phyloP scores from a whole-genome alignment of 768 basidiomycete genomes.

The button mushroom (Agaricus bisporus) region DNA sequence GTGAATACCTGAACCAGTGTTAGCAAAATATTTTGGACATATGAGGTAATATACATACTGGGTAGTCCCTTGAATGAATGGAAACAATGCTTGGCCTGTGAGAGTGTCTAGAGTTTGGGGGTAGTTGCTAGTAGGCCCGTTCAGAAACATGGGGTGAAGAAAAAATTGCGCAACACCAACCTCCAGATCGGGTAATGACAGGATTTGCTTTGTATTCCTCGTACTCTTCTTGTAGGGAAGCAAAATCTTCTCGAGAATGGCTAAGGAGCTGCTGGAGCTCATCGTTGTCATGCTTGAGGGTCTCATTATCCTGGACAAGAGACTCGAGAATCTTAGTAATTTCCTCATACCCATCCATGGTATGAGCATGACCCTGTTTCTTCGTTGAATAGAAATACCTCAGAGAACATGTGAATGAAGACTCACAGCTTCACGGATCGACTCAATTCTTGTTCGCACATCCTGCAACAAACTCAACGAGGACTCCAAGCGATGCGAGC shows the following conservation, averaged over 20 bases:
- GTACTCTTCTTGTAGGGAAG: conserved; percentile 62
- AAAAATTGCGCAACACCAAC: conserved; percentile 23
- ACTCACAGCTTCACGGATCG: conserved; percentile 54
- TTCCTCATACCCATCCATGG: conserved; percentile 47
- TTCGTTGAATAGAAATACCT: conserved; percentile 12
- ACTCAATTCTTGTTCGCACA: conserved; percentile 56
- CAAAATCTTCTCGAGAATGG: conserved; percentile 74
- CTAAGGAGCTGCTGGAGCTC: conserved; percentile 71
- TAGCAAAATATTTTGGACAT: background rate
- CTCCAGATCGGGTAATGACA: conserved; percentile 32
- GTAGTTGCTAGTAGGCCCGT: conserved; percentile 25
- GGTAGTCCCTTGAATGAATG: conserved; percentile 29
- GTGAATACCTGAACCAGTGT: background rate
- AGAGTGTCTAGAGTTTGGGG: conserved; percentile 35
- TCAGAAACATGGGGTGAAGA: background rate
- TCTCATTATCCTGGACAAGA: conserved; percentile 83
- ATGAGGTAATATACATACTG: conserved; percentile 17
- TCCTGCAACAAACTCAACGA: conserved; percentile 65
- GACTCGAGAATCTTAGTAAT: conserved; percentile 69
- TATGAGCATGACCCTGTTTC: conserved; percentile 32
- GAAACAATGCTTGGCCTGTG: conserved; percentile 39
- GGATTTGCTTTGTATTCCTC: conserved; percentile 62
- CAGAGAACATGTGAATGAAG: background rate
- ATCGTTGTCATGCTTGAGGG: conserved; percentile 72
- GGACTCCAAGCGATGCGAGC: conserved; percentile 53